Percentiles rank a stretch among this genome's conserved stretches.
Evolutionary conservation across 345 rosid genomes (phyloP).

Genomic region (Moringa oleifera): DNA sequence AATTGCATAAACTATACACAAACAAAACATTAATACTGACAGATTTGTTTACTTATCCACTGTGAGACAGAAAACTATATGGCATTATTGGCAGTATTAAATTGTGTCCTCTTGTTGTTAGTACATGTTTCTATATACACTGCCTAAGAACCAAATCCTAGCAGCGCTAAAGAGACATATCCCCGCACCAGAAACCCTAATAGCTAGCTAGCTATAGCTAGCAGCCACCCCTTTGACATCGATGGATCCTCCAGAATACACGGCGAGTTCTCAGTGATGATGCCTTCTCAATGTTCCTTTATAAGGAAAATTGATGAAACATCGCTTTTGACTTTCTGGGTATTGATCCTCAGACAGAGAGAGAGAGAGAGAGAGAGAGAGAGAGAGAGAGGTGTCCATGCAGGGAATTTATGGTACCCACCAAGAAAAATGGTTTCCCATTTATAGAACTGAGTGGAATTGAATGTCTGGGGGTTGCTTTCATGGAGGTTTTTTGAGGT

Average conservation of each 20-base stretch:
- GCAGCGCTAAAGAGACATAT: neutral
- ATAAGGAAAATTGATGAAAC: constrained; percentile 40
- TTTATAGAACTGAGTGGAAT: constrained; percentile 26
- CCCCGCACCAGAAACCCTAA: too few relatives aligned
- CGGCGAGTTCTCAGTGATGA: constrained; percentile 33
- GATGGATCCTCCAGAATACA: constrained; percentile 39
- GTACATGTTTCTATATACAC: too few relatives aligned
- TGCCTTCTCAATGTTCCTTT: constrained; percentile 34
- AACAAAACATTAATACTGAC: too few relatives aligned
- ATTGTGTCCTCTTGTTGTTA: too few relatives aligned
- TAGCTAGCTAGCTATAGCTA: too few relatives aligned
- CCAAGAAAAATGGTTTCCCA: too few relatives aligned
- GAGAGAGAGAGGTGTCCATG: constrained; percentile 11
- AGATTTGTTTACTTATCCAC: too few relatives aligned
- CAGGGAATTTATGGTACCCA: constrained; percentile 38
- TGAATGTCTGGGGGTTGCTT: constrained; percentile 15
- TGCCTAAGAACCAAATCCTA: neutral
- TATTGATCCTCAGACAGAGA: constrained; percentile 3
- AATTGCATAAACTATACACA: too few relatives aligned
- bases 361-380: constrained; percentile 8
- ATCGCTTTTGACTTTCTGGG: constrained; percentile 31
- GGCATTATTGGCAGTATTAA: too few relatives aligned
- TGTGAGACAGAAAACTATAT: too few relatives aligned
- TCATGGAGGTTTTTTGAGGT: constrained; percentile 14
- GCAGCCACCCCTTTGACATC: constrained; percentile 32